These are phyloP conservation scores for Hymenoscyphus fructigenus DNA, from an alignment of 2,329 filamentous ascomycete species.

Conservation along the genomic window DNA sequence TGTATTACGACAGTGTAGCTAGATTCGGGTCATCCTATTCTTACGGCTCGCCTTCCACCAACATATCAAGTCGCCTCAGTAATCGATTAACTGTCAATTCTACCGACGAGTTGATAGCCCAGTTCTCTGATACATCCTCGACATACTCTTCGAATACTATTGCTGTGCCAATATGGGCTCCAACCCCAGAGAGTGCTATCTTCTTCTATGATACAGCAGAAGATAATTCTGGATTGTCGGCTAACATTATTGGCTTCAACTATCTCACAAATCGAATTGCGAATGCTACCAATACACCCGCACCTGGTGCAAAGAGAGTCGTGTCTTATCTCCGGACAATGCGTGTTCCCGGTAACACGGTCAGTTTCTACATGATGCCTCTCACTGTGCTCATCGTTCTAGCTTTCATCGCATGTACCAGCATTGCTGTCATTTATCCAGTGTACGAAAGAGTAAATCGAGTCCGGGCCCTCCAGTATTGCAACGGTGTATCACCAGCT, in stretches of 20 bases:
- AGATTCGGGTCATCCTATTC: neutral
- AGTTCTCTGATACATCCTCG: conserved; percentile 19
- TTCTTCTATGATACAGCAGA: conserved; percentile 22
- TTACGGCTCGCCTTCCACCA: neutral
- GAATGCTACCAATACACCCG: conserved; percentile 23
- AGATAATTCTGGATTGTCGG: neutral
- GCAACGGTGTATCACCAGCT: conserved; percentile 31
- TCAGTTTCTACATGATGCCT: conserved; percentile 17
- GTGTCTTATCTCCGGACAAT: conserved; percentile 20
- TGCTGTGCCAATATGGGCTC: conserved; percentile 25
- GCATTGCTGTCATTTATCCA: conserved; percentile 32
- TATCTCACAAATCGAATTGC: conserved; percentile 29
- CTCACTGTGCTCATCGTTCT: conserved; percentile 26
- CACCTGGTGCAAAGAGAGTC: conserved; percentile 16
- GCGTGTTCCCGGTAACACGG: conserved; percentile 16
- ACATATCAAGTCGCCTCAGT: conserved; percentile 1
- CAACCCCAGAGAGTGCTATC: conserved; percentile 21
- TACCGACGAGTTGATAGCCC: conserved; percentile 19
- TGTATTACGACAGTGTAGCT: conserved; percentile 15
- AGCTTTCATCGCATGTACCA: conserved; percentile 26
- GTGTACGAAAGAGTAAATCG: conserved; percentile 28
- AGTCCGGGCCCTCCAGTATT: conserved; percentile 32
- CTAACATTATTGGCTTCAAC: conserved; percentile 20
- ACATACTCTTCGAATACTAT: conserved; percentile 6
- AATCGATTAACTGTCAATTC: conserved; percentile 22